Base-by-base conservation (phyloP, 176 grass and related monocot genomes). In the Aechmea fasciata region DNA sequence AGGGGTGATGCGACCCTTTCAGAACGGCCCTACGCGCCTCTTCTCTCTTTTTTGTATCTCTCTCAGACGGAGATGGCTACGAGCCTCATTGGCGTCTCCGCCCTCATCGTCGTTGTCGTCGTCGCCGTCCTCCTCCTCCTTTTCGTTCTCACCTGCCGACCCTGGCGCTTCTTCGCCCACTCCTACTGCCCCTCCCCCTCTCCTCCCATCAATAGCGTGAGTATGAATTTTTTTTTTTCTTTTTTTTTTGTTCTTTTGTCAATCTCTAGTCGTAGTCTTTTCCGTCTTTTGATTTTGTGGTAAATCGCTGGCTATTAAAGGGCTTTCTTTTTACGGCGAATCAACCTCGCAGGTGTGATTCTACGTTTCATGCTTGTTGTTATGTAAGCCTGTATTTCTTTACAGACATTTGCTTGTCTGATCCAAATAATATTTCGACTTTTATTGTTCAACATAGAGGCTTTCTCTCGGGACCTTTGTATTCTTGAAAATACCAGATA, bases 71-170 rank as follows among this genome's bases (percentile, higher is more conserved):
- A 61, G 55, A 49, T 62, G 65, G 75, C 22, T 67, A 11, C 48
- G 25, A 57, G 68, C 33, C 73, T 68, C 51, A 26, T 75, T 28
- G 25, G 65, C n/a, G 13, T 69, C n/a, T 55, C 76, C 41, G 48
- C 79, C 76, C 63, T 75, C 76, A 19, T 84, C 71, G 13, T 80
- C 33, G n/a, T 79, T 54, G 13, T 79, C 65, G 55, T 79, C 17
- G 65, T 79, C 29, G 5, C 41, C 49, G 14, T 75, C 59, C 3
- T 54, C 53, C 28, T 73, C 24, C 3, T 72, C 69, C 51, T 77
- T 24, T n/a, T 73, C 62, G 9, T 78, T 13, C 12, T 74, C 19
- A 10, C 52, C 52, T 41, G 63, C 23, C 63, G 75, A 4, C 81
- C 13, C 1, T 74, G 79, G 65, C 72, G 79, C 9, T 66, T 72